Conservation (phyloP, 2,329 filamentous ascomycete genomes). For the Decorospora gaudefroyi region DNA sequence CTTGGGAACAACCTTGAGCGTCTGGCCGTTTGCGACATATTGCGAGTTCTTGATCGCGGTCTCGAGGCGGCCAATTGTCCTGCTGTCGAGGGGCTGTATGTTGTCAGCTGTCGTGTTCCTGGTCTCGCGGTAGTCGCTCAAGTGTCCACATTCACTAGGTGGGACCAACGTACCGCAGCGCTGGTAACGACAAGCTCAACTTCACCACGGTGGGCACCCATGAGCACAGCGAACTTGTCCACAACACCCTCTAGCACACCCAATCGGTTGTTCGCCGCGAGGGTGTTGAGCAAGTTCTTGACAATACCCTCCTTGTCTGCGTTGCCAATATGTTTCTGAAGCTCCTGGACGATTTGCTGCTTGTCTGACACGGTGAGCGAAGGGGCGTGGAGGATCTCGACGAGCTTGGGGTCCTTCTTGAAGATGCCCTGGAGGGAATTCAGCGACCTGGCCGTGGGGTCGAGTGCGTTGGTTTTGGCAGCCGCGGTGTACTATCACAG, state of each 20-base stretch:
- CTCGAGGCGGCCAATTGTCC: constrained; percentile 84
- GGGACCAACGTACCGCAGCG: constrained; percentile 69
- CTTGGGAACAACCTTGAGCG: constrained; percentile 95
- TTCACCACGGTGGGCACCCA: constrained; percentile 89
- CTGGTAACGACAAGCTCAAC: constrained; percentile 90
- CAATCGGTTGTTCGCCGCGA: constrained; percentile 96
- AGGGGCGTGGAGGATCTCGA: constrained; percentile 74
- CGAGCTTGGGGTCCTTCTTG: constrained; percentile 82
- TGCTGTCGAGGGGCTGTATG: constrained; percentile 77
- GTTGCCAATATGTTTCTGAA: constrained; percentile 77
- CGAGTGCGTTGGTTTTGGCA: constrained; percentile 82
- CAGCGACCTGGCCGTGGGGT: constrained; percentile 81
- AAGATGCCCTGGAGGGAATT: constrained; percentile 71
- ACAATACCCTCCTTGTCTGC: constrained; percentile 75
- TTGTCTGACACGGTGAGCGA: constrained; percentile 81
- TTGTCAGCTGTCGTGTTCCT: constrained; percentile 18
- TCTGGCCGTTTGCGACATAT: constrained; percentile 89
- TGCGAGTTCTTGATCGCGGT: constrained; percentile 83
- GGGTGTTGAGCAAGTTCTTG: constrained; percentile 88
- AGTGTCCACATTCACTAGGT: no score
- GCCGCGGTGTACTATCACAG: constrained; percentile 85
- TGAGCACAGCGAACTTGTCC: constrained; percentile 84
- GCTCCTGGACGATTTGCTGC: constrained; percentile 80
- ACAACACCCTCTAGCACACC: constrained; percentile 78
- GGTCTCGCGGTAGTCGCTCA: no score